Evolutionary conservation across 495 filamentous ascomycete species (phyloP), one percentile per base, ranked within the genome.

Genomic region (Daldinia caldariorum): DNA sequence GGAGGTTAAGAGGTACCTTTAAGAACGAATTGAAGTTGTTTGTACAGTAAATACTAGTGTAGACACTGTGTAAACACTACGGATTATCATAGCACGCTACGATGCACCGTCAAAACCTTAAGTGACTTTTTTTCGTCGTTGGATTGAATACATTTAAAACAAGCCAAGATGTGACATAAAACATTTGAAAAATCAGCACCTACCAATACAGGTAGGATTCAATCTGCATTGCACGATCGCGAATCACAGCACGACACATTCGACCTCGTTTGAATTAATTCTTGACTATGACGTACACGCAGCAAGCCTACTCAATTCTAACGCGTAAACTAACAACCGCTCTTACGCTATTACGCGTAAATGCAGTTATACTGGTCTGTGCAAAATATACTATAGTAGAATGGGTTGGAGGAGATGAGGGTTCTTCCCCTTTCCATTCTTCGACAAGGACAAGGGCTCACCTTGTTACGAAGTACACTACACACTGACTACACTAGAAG

Each of bases 161-260:
- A 39, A n/a, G 61, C 67, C 61, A 70, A 69, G 61, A 61, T 56
- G 43, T 47, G 18, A 38, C 43, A 20, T 47, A 47, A 47, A 47
- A 47, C 43, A 47, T 47, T 10, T 12, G 22, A 8, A 47, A n/a
- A 50, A 22, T 55, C 31, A 22, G 37, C 37, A 56, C 66, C 35
- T 64, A 31, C 29, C 7, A 31, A 53, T 32, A 53, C 13, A 3
- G 22, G 5, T 7, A 53, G 31, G 50, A 14, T 32, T 53, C 31
- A 16, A n/a, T 6, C 5, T n/a, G 18, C 61, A 64, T 55, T 51
- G 57, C 29, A 16, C 22, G n/a, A 64, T 59, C 41, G 22, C 64
- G 60, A 67, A 67, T 72, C 60, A 72, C 29, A 66, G 56, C 18
- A 38, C 68, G 63, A 71, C 63, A 71, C 60, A 67, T 72, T 35